Evolutionary conservation across 2,329 filamentous ascomycete genomes (phyloP), one percentile per base, ranked within the genome.

Genomic region (Arthroderma sp.): DNA sequence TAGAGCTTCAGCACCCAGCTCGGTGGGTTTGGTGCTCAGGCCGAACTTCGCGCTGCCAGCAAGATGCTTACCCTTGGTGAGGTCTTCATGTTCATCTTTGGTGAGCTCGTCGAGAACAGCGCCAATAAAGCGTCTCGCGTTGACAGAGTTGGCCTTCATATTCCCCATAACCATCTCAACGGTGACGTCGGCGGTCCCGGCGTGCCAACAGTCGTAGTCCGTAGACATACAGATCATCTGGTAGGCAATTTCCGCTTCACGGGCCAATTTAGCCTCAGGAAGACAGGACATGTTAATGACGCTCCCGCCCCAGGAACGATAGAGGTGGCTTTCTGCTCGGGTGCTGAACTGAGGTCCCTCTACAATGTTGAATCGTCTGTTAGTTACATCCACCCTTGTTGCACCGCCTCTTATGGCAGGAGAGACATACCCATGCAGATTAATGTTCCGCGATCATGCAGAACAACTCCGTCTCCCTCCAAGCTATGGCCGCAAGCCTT

Each of bases 201-300:
- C 41, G 61, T 88, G 83, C 91, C 91, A 98, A 78, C 89, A 96
- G 71, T 98, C 91, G 65, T 98, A 98, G 71, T 98, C 91, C 29
- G 91, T 98, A 31, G 86, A 86, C 91, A 98, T 98, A 73, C 89
- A 94, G 59, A 98, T 94, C 77, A 95, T 93, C 70, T 94, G 87
- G 67, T 96, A 96, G 32, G 83, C 83, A 56, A 98, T 83, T 71
- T 98, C 91, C 27, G 91, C 91, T 70, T 98, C 91, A 44, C 86
- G 81, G 6, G 91, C 91, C 15, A 98, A 80, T 73, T 98, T 98
- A 41, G 89, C 84, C 69, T 98, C 91, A 15, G 91, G 91, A 10
- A 98, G 75, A 9, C 82, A 83, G 38, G 86, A 94, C 91, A 98
- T 98, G 76, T 96, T 96, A 73, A 98, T 96, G 43, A 96, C 85